Percentiles rank a stretch among this genome's conserved stretches.
Evolutionary conservation across 441 rosid species (phyloP).

Genomic region (Viola pubescens): DNA sequence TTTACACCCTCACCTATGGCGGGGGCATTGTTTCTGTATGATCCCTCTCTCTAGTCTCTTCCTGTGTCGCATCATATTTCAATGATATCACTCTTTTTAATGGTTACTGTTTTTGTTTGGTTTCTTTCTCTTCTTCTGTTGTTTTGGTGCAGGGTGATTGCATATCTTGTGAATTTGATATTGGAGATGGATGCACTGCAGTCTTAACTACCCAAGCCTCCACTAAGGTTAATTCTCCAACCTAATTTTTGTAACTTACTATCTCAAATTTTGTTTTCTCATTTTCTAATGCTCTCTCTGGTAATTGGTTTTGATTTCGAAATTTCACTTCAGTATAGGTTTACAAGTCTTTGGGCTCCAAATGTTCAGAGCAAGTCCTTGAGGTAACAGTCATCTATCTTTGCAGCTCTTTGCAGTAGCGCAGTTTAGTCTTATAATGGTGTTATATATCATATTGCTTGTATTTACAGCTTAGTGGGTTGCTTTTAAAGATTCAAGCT

Average conservation of each 20-base stretch:
- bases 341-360: slow-evolving; percentile 71
- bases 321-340: slow-evolving; percentile 33
- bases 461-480: too few species aligned
- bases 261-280: neutral
- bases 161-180: slow-evolving; percentile 52
- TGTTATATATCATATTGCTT: too few species aligned
- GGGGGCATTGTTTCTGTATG: slow-evolving; percentile 88
- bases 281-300: neutral
- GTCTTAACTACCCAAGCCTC: slow-evolving; percentile 89
- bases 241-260: neutral
- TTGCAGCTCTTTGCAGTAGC: too few species aligned
- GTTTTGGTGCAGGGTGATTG: slow-evolving; percentile 55
- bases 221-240: slow-evolving; percentile 51
- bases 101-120: neutral
- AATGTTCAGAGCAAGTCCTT: slow-evolving; percentile 56
- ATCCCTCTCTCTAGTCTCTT: neutral
- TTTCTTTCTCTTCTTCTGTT: neutral
- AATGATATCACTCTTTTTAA: neutral
- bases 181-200: slow-evolving; percentile 69
- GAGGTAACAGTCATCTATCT: slow-evolving; percentile 41
- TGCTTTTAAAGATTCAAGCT: too few species aligned
- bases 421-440: too few species aligned
- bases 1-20: slow-evolving; percentile 81
- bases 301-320: neutral
- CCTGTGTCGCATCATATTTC: neutral